phyloP scores from a whole-genome alignment of 2,329 filamentous ascomycete genomes.

The Plectosphaerella sp. region DNA sequence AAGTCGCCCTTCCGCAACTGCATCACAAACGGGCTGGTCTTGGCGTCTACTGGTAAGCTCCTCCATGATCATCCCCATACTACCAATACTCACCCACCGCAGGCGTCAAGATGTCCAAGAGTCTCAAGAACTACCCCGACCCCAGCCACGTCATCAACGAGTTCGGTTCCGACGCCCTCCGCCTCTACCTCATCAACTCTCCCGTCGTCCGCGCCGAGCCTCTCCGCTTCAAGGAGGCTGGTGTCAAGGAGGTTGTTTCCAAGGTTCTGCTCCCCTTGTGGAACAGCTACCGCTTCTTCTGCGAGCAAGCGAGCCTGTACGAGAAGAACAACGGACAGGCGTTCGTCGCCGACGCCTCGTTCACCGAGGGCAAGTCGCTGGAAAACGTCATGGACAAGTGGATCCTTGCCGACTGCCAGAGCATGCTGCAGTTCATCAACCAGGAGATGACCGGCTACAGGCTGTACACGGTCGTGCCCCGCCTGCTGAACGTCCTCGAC shows the following conservation, averaged over 20 bases:
- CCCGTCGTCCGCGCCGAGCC: conserved; percentile 91
- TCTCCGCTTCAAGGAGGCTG: conserved; percentile 82
- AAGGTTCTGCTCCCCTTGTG: conserved; percentile 87
- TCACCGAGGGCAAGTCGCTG: conserved; percentile 60
- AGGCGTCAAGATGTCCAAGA: conserved; percentile 83
- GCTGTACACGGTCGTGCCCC: conserved; percentile 86
- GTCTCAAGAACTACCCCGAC: conserved; percentile 93
- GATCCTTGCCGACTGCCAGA: conserved; percentile 91
- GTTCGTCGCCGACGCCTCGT: conserved; percentile 72
- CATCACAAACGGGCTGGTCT: conserved; percentile 91
- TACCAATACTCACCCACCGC: background rate
- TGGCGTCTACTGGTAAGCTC: conserved; percentile 86
- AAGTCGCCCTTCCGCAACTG: conserved; percentile 88
- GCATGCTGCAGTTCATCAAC: conserved; percentile 85
- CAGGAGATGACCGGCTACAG: conserved; percentile 85
- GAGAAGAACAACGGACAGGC: conserved; percentile 80
- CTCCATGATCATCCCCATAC: background rate
- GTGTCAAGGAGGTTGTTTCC: conserved; percentile 91
- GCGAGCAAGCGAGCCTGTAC: conserved; percentile 76
- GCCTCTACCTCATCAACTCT: conserved; percentile 95
- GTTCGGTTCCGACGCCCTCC: conserved; percentile 87
- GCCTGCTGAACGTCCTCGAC: conserved; percentile 78
- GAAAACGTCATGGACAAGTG: conserved; percentile 94
- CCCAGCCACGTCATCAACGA: conserved; percentile 76
- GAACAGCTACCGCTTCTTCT: conserved; percentile 98